Evolutionary conservation across 2,329 filamentous ascomycete genomes (phyloP), one percentile per base, ranked within the genome.

Genomic region (Cadophora sp.): DNA sequence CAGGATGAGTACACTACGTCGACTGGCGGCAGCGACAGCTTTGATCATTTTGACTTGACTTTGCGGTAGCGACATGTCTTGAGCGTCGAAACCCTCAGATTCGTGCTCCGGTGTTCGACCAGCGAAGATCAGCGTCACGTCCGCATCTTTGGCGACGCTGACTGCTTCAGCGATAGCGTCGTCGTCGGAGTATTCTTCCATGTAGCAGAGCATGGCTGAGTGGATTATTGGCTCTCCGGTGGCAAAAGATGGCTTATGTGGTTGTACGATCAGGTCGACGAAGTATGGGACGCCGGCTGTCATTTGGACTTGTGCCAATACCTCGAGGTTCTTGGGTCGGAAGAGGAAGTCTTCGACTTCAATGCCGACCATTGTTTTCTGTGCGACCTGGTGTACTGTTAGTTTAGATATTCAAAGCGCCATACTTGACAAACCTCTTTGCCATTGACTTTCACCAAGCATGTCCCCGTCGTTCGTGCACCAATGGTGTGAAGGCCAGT

Each of bases 321-420:
- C 40, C 60, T 72, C 69, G 8, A 73, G 40, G 27, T 61, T 51
- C 43, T 46, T n/a, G 0, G 72, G 72, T 40, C 68, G 56, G 48
- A 73, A 73, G 24, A 73, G 66, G 14, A 74, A 73, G 27, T 73
- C 68, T 64, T 74, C 71, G 43, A 73, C 70, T 6, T 34, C 37
- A 9, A 46, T 26, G 11, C 37, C 37, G 19, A 27, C 37, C 59
- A 43, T 62, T 11, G 37, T 43, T 62, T 46, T 46, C 8, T 34
- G 22, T 34, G 37, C 22, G 12, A 46, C 40, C 31, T 43, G 12
- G 58, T 14, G 19, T 8, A 9, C 14, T 62, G 37, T 62, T 62
- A 43, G 14, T 37, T n/a, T 22, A 22, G 19, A 22, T 1, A 19
- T 22, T 48, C 43, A 22, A 7, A 48, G 12, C 4, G 4, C 5